Conservation (phyloP, 169 alveolate species). For the Neospora caninum region DNA sequence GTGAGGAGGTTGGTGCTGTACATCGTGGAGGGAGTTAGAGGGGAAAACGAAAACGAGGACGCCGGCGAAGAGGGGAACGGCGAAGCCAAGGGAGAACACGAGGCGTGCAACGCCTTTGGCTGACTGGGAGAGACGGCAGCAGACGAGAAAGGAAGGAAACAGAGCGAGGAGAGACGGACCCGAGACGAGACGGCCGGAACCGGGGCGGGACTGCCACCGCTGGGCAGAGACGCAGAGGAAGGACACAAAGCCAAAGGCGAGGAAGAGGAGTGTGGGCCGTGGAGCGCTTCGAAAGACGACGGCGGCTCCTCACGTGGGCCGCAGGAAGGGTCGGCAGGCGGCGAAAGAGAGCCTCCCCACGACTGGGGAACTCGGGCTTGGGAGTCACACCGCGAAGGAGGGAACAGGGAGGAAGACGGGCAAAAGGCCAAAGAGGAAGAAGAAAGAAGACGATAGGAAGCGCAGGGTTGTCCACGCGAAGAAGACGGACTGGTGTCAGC, state of each 20-base stretch:
- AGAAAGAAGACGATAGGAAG: neutral
- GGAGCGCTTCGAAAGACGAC: too few species aligned
- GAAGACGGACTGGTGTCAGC: neutral
- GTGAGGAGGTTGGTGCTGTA: neutral
- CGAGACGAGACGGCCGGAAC: neutral
- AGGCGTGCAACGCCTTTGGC: neutral
- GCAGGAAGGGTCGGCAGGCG: neutral
- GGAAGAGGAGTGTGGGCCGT: too few species aligned
- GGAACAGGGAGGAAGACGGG: neutral
- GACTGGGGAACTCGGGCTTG: too few species aligned
- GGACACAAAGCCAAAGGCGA: too few species aligned
- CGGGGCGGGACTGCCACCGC: neutral
- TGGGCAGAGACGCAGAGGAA: neutral
- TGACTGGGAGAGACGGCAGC: neutral
- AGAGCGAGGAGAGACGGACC: neutral
- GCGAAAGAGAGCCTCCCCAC: too few species aligned
- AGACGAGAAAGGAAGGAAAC: constrained; percentile 28
- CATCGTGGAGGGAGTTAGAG: neutral
- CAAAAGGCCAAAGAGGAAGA: neutral
- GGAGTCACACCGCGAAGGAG: neutral
- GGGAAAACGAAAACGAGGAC: neutral
- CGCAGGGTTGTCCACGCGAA: neutral
- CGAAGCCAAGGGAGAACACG: neutral
- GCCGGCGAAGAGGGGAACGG: neutral
- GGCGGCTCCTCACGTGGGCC: too few species aligned